Percentiles rank a stretch among this genome's conserved stretches.
These are phyloP conservation scores for Boletellus ananiceps DNA, from an alignment of 768 basidiomycete genomes.

Conservation along the genomic window DNA sequence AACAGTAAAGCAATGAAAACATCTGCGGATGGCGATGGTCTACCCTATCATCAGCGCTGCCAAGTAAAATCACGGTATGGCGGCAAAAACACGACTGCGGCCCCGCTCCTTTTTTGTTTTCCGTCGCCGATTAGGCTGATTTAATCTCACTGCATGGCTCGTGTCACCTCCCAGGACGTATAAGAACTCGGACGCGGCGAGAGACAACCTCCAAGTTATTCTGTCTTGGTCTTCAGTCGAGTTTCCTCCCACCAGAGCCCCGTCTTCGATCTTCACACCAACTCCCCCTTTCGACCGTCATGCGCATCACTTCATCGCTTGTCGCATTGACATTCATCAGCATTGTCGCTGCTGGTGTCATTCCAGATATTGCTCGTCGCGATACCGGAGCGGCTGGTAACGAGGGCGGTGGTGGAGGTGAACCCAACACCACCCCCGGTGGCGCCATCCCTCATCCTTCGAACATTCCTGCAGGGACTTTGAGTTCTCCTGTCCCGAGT, in stretches of 20 bases:
- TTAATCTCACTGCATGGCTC: neutral
- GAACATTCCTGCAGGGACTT: neutral
- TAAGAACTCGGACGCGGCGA: constrained; percentile 2
- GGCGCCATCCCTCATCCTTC: neutral
- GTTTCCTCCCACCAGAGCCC: neutral
- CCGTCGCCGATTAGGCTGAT: neutral
- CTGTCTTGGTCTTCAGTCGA: neutral
- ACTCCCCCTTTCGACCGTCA: neutral
- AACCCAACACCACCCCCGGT: neutral
- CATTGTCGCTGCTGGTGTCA: constrained; percentile 1
- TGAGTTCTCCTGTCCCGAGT: neutral
- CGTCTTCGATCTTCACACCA: neutral
- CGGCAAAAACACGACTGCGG: constrained; percentile 6
- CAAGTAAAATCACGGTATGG: neutral
- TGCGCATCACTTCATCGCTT: constrained; percentile 6
- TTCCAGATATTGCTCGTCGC: constrained; percentile 1
- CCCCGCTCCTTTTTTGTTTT: neutral
- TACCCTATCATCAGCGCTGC: neutral
- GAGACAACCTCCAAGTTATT: neutral
- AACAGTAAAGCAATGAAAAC: neutral
- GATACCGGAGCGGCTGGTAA: neutral
- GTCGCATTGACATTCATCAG: constrained; percentile 4
- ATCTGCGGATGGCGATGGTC: neutral
- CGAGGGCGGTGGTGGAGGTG: neutral
- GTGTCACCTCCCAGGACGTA: neutral